Evolutionary conservation across 2,329 filamentous ascomycete genomes (phyloP).

Genomic region (Geosmithia flava): DNA sequence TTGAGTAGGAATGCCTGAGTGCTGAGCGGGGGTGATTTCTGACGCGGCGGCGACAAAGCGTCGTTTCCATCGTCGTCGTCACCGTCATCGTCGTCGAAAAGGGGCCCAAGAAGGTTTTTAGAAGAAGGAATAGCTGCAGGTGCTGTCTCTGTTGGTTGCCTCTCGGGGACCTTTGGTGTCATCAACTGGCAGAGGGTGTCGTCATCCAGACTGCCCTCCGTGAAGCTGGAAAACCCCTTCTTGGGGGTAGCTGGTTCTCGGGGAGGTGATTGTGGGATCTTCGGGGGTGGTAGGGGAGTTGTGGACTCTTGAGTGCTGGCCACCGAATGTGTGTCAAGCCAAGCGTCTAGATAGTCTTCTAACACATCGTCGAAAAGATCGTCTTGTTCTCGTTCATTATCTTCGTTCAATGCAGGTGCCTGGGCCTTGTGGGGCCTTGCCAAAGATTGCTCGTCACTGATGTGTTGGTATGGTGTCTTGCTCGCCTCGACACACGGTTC

Average conservation of each 20-base stretch:
- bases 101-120: background rate
- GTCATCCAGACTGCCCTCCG: conserved; percentile 1
- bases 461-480: background rate
- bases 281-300: background rate
- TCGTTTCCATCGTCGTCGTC: background rate
- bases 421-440: background rate
- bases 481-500: background rate
- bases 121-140: background rate
- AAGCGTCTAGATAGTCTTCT: background rate
- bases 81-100: too few species aligned
- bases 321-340: background rate
- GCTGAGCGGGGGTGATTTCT: conserved; percentile 21
- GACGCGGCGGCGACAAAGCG: conserved; percentile 5
- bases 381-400: background rate
- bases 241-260: background rate
- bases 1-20: conserved; percentile 42
- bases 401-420: too few species aligned
- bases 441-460: background rate
- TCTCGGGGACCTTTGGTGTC: background rate
- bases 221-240: conserved; percentile 1
- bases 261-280: background rate
- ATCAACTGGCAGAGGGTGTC: background rate
- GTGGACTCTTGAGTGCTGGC: background rate
- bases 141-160: background rate
- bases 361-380: background rate